A percentile compares a stretch with the other conserved stretches of the same genome.
phyloP scores from a whole-genome alignment of 208 protist species.

The Acanthamoeba castellanii region DNA sequence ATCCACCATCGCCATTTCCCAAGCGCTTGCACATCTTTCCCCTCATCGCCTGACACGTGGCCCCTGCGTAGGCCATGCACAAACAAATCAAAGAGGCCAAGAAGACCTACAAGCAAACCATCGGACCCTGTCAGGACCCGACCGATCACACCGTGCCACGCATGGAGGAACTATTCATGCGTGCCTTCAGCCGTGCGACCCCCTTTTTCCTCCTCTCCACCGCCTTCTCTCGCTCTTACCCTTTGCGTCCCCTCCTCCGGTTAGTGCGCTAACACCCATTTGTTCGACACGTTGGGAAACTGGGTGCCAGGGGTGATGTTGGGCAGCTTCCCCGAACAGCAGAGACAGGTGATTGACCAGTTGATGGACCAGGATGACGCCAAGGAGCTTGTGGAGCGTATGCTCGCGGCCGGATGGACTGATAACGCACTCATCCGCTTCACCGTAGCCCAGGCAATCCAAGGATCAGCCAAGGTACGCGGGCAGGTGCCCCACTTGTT shows the following conservation, averaged over 20 bases:
- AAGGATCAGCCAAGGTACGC: not conserved
- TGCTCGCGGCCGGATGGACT: not conserved
- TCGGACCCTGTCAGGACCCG: slow-evolving; percentile 24
- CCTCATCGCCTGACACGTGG: too few species aligned
- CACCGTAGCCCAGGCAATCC: not conserved
- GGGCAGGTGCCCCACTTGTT: not conserved
- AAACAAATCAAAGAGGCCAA: not conserved
- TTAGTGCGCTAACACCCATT: not conserved
- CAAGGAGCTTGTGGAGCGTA: not conserved
- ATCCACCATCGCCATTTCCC: too few species aligned
- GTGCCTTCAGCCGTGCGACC: not conserved
- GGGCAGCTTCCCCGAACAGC: slow-evolving; percentile 29
- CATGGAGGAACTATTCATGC: slow-evolving; percentile 42
- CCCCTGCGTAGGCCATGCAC: not conserved
- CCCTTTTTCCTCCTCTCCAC: too few species aligned
- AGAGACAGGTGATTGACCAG: slow-evolving; percentile 20
- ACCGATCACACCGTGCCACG: not conserved
- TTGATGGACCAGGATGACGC: not conserved
- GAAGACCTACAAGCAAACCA: slow-evolving; percentile 14
- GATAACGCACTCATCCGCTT: not conserved
- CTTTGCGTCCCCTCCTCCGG: too few species aligned
- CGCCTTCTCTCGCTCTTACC: not conserved
- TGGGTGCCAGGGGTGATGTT: not conserved
- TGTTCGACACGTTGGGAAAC: not conserved
- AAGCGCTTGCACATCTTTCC: too few species aligned